These are phyloP conservation scores for Venturia pyrina DNA, from an alignment of 2,329 filamentous ascomycete species.

Conservation along the genomic window DNA sequence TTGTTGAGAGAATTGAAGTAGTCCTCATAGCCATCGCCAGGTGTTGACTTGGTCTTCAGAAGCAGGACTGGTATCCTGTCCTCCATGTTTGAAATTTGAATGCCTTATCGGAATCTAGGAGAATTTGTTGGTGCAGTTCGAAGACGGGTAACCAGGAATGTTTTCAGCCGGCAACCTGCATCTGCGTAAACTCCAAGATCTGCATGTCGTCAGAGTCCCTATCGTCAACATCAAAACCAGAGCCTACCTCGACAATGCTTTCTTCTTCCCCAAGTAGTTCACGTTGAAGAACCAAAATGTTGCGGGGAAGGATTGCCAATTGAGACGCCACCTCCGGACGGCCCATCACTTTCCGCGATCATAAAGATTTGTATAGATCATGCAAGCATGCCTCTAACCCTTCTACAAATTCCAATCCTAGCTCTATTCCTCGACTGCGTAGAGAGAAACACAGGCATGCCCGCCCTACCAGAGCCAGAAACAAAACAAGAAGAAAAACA, in stretches of 20 bases:
- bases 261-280: background rate
- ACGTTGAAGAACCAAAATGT: background rate
- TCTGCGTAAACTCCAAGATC: constrained; percentile 5
- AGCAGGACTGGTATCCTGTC: constrained; percentile 50
- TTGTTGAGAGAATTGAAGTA: constrained; percentile 43
- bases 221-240: constrained; percentile 18
- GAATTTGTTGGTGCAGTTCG: background rate
- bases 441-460: constrained; percentile 26
- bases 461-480: constrained; percentile 25
- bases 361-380: constrained; percentile 12
- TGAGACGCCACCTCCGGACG: background rate
- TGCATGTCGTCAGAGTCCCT: constrained; percentile 15
- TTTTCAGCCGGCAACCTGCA: background rate
- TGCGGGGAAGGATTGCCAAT: background rate
- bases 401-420: constrained; percentile 28
- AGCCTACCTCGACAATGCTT: background rate
- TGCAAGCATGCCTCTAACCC: constrained; percentile 27
- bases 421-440: constrained; percentile 28
- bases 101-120: background rate
- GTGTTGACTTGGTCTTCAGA: constrained; percentile 66
- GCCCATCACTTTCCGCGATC: background rate
- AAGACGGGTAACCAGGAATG: background rate
- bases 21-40: constrained; percentile 63
- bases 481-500: background rate
- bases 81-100: constrained; percentile 12